Conservation (phyloP, 345 rosid species). For the Turnera subulata region DNA sequence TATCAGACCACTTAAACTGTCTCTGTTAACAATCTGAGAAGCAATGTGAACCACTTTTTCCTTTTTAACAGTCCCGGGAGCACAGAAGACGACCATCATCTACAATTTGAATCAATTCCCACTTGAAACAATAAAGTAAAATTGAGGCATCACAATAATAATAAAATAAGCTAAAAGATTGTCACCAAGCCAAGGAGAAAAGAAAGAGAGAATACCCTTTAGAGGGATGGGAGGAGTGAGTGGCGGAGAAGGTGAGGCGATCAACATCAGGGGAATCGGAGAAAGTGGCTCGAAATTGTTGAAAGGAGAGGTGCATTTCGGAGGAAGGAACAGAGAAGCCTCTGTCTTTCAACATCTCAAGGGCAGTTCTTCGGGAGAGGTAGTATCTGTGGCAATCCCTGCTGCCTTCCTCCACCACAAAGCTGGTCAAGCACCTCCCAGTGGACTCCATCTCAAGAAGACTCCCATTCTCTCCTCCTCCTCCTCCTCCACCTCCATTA, state of each 20-base stretch:
- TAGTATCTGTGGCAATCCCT: slow-evolving; percentile 67
- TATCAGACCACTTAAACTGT: slow-evolving; percentile 56
- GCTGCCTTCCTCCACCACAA: slow-evolving; percentile 51
- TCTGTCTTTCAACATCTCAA: slow-evolving; percentile 84
- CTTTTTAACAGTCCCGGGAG: slow-evolving; percentile 62
- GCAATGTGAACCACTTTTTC: slow-evolving; percentile 51
- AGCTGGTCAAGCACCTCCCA: slow-evolving; percentile 47
- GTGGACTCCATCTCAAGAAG: slow-evolving; percentile 7
- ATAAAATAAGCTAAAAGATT: too few relatives aligned
- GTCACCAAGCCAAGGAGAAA: background rate
- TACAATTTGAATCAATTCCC: slow-evolving; percentile 22
- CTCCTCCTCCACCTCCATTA: too few relatives aligned
- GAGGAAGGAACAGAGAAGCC: slow-evolving; percentile 58
- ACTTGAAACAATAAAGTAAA: background rate
- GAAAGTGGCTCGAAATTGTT: slow-evolving; percentile 52
- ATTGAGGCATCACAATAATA: background rate
- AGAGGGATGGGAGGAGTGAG: slow-evolving; percentile 46
- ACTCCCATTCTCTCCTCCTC: too few relatives aligned
- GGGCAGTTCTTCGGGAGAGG: slow-evolving; percentile 56
- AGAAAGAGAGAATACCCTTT: slow-evolving; percentile 39
- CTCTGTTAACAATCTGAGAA: slow-evolving; percentile 53
- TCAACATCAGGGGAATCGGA: slow-evolving; percentile 56
- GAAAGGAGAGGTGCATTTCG: slow-evolving; percentile 62
- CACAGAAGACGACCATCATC: slow-evolving; percentile 67
- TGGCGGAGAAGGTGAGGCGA: slow-evolving; percentile 54